Evolutionary conservation across 2,329 filamentous ascomycete genomes (phyloP), one percentile per base, ranked within the genome.

Genomic region (Ophiostoma perfectum): DNA sequence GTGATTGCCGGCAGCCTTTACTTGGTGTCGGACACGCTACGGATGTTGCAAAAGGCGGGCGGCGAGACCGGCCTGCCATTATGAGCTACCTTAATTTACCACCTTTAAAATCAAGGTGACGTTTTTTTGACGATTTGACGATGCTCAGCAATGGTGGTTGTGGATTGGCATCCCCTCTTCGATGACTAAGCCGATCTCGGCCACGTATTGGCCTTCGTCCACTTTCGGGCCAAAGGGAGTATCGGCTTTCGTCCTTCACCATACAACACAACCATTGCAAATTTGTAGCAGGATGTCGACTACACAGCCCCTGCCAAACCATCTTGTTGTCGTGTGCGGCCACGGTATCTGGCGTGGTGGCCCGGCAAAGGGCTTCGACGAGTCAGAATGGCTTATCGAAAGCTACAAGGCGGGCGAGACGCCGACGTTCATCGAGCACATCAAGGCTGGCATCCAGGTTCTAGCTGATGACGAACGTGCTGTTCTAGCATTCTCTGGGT

Each of bases 321-420:
- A 91, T 72, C 83, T 96, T 11, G 86, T 96, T 66, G 80, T 96
- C 64, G 89, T 96, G 66, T 95, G 92, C 80, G 93, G 92, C 76
- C 92, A 96, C 78, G 90, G 87, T 41, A 91, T 94, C 69, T 96
- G 90, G 82, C 78, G 82, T 14, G 88, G 88, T 39, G 86, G 87
- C 0, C 80, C 82, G 2, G 77, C 78, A 1, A 77, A 78, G 1
- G 87, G 87, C 45, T 71, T 75, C 27, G 78, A 84, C 70, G 87
- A 90, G 74, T 71, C 78, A 5, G 87, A 90, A 75, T 91, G 89
- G 88, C 81, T 92, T 42, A 88, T 96, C 16, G 88, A 91, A 66
- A 80, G 83, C 44, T 96, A 95, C 74, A 93, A 97, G 75, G 81
- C 79, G 27, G 89, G 89, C 69, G 92, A 96, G 77, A 91, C 90